Base-by-base conservation (phyloP, 139 green algal species). In the Chlamydomonas incerta region DNA sequence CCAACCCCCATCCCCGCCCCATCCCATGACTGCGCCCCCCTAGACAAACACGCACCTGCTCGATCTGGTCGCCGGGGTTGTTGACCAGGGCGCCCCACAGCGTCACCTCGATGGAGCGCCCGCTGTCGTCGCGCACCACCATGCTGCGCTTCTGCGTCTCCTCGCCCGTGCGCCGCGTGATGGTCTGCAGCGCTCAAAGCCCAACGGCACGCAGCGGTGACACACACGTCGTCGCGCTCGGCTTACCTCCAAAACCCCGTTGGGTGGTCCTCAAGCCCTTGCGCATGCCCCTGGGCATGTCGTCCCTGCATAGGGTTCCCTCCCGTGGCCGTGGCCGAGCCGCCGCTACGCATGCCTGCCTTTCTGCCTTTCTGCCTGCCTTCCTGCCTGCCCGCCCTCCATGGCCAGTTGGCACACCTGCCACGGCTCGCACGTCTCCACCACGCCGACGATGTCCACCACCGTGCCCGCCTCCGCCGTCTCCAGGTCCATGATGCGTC, bases 361-460 rank as follows among this genome's bases (percentile, higher is more conserved):
- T 33, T 4, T 33, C 21, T 68, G 17, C 62, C 28, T 23, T 68
- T 68, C 17, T 2, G 2, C 13, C 62, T 5, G 5, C 18, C 34
- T 13, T 23, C 11, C 55, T 10, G 8, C 11, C 9, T 3, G 8
- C 11, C 55, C 11, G 17, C 55, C 55, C 9, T 10, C 55, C 55
- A 5, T 62, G 41, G 6, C 41, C 41, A 5, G 28, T 31, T 17
- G 63, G 29, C 85, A 18, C 35, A 88, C 87, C 82, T 89, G 79
- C 68, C 74, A 89, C 18, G 90, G 63, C 11, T 90, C 86, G 29
- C 96, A 92, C 13, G 46, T 88, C 60, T 98, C 91, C n/a, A 99
- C 93, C 50, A 99, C 89, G 33, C 95, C 97, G 9, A 98, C 83
- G 14, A 99, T 85, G 89, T 99, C 98, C 57, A 98, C 82, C 35